A percentile compares a stretch with the other conserved stretches of the same genome.
Conservation (phyloP, 2,329 filamentous ascomycete species). For the Chrysoporthe austroafricana region DNA sequence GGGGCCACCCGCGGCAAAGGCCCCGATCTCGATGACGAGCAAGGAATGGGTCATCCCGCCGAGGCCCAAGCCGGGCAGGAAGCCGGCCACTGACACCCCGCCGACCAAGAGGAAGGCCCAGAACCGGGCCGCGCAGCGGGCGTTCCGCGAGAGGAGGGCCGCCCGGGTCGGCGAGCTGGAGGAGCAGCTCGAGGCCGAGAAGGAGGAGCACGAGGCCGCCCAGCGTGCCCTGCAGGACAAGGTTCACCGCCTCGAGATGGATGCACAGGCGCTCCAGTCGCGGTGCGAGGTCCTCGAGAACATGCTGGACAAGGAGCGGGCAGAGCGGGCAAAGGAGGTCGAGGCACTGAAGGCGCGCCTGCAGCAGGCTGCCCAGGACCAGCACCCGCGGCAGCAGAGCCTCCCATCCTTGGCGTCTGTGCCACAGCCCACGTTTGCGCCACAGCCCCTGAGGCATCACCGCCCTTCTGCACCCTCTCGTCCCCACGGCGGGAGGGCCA, state of each 20-base stretch:
- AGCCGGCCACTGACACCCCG: conserved; percentile 90
- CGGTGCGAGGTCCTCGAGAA: conserved; percentile 66
- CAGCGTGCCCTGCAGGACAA: conserved; percentile 62
- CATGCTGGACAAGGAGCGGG: conserved; percentile 62
- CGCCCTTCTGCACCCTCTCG: conserved; percentile 28
- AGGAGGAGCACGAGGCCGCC: conserved; percentile 58
- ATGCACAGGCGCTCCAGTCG: conserved; percentile 67
- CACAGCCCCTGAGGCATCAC: conserved; percentile 27
- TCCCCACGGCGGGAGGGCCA: conserved; percentile 19
- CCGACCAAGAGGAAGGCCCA: conserved; percentile 93
- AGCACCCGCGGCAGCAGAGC: conserved; percentile 27
- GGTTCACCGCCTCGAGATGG: conserved; percentile 62
- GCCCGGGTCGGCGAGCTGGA: conserved; percentile 80
- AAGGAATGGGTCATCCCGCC: conserved; percentile 88
- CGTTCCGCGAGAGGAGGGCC: conserved; percentile 85
- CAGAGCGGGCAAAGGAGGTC: conserved; percentile 43
- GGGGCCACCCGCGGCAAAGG: conserved; percentile 45
- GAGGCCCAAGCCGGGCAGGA: conserved; percentile 85
- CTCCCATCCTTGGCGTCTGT: conserved; percentile 28
- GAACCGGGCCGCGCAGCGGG: conserved; percentile 88
- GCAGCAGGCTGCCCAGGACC: conserved; percentile 24
- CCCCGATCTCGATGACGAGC: conserved; percentile 66
- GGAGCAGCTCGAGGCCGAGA: conserved; percentile 66
- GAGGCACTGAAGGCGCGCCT: conserved; percentile 23
- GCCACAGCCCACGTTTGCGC: conserved; percentile 22